Evolutionary conservation across 2,329 filamentous ascomycete species (phyloP).

Genomic region (Rhinocladiella similis): DNA sequence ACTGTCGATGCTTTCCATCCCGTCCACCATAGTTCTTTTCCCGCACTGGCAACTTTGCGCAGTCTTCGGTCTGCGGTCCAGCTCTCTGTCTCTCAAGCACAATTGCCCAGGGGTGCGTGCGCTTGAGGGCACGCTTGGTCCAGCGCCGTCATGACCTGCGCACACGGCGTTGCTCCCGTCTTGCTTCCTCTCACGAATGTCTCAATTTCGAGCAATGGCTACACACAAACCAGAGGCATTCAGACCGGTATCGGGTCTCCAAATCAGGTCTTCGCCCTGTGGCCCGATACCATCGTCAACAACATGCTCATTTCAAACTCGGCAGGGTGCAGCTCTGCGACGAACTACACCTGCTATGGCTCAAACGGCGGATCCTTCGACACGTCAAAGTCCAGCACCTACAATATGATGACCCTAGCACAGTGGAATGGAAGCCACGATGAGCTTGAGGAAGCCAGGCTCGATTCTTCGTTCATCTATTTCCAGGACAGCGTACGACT

Average conservation of each 20-base stretch:
- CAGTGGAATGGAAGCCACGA: background rate
- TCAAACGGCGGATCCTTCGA: background rate
- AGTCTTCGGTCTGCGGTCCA: background rate
- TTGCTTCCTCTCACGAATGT: background rate
- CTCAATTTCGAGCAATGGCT: background rate
- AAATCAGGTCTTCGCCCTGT: background rate
- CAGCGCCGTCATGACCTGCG: background rate
- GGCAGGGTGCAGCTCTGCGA: background rate
- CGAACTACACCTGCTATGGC: background rate
- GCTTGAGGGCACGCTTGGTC: background rate
- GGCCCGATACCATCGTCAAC: background rate
- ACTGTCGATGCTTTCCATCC: too few relatives aligned
- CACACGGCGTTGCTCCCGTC: background rate
- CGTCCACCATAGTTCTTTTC: too few relatives aligned
- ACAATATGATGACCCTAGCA: background rate
- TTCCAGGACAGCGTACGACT: background rate
- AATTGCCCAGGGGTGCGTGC: background rate
- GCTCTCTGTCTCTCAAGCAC: background rate
- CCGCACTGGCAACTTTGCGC: too few relatives aligned
- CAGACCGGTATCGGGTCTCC: background rate
- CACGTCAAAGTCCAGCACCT: background rate
- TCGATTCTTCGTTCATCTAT: background rate
- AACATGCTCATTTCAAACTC: background rate
- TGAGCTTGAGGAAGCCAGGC: background rate
- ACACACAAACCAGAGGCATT: background rate